phyloP scores from a whole-genome alignment of 1,284 basidiomycete species.

The Baeospora myosura region DNA sequence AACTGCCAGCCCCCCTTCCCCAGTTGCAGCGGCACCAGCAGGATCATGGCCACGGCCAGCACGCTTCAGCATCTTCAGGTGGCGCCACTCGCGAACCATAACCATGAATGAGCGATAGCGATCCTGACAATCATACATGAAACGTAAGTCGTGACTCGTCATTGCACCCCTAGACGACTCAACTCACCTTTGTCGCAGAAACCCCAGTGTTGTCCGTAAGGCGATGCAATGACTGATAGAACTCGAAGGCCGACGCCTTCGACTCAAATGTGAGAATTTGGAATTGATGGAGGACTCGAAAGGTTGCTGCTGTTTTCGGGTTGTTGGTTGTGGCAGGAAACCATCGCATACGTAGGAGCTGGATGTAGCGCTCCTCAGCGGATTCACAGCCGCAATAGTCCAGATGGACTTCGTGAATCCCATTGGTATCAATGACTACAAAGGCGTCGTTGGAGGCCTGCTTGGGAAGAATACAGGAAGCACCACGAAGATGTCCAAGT shows the following conservation, averaged over 20 bases:
- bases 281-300: slow-evolving; percentile 10
- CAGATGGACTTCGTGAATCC: slow-evolving; percentile 14
- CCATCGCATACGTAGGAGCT: slow-evolving; percentile 5
- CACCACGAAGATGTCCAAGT: slow-evolving; percentile 17
- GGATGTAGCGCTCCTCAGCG: not conserved
- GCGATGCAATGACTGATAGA: slow-evolving; percentile 11
- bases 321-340: slow-evolving; percentile 7
- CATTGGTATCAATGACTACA: slow-evolving; percentile 14
- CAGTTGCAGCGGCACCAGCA: not conserved
- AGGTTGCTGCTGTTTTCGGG: slow-evolving; percentile 12
- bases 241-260: slow-evolving; percentile 16
- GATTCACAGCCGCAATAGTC: slow-evolving; percentile 16
- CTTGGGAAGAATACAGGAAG: slow-evolving; percentile 12
- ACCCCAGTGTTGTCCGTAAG: slow-evolving; percentile 10
- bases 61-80: slow-evolving; percentile 12
- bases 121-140: not conserved
- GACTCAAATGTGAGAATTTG: slow-evolving; percentile 15
- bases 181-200: not conserved
- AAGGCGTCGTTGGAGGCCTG: slow-evolving; percentile 8
- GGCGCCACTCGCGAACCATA: slow-evolving; percentile 5
- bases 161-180: not conserved
- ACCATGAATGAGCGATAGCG: not conserved
- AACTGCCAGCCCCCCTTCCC: slow-evolving; percentile 10
- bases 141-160: not conserved
- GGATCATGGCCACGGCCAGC: slow-evolving; percentile 7